phyloP scores from a whole-genome alignment of 208 protist genomes.

The Tritrichomonas foetus region DNA sequence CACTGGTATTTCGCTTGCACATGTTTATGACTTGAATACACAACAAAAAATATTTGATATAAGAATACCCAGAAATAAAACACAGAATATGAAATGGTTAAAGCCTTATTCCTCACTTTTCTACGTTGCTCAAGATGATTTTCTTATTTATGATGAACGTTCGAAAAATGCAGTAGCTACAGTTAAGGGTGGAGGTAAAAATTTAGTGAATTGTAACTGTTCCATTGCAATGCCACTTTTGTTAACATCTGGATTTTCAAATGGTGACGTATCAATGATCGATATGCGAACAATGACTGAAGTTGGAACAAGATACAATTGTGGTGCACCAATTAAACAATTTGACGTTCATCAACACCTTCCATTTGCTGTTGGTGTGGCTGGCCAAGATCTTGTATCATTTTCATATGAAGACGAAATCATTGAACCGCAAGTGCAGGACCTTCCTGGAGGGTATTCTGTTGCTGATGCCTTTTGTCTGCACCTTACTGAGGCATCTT shows the following conservation, averaged over 20 bases:
- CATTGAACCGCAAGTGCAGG: background rate
- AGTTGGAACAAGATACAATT: background rate
- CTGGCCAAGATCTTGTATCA: background rate
- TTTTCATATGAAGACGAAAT: background rate
- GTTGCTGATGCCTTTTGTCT: background rate
- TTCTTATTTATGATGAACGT: background rate
- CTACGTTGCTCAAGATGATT: constrained; percentile 23
- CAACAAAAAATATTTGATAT: background rate
- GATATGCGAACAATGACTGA: background rate
- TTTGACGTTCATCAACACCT: constrained; percentile 5
- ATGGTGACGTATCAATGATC: background rate
- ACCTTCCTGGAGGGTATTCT: background rate
- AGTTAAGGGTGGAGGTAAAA: background rate
- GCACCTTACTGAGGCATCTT: background rate
- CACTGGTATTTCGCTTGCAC: background rate
- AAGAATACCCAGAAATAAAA: background rate
- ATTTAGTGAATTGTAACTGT: background rate
- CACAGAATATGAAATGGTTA: constrained; percentile 7
- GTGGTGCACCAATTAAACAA: background rate
- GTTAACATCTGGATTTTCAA: background rate
- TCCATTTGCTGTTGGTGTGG: background rate
- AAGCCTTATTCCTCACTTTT: background rate
- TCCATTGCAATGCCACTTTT: background rate
- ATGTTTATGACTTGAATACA: background rate
- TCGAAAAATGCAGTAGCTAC: background rate